A percentile compares a stretch with the other conserved stretches of the same genome.
These are phyloP conservation scores for Clarireedia homoeocarpa DNA, from an alignment of 2,329 filamentous ascomycete genomes.

Conservation along the genomic window DNA sequence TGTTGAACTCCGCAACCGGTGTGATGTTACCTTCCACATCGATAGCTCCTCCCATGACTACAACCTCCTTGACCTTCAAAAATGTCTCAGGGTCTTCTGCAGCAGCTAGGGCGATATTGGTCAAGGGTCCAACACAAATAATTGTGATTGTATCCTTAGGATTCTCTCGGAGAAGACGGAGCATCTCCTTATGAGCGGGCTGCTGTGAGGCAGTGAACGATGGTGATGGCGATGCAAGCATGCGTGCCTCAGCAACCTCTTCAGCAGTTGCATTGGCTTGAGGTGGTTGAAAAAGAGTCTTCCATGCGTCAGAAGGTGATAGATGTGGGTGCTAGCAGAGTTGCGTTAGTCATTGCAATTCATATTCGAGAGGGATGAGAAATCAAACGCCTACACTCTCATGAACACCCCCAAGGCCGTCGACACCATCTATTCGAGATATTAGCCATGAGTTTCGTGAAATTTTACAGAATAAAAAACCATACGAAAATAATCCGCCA, in stretches of 20 bases:
- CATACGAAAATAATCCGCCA: constrained; percentile 83
- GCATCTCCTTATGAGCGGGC: constrained; percentile 76
- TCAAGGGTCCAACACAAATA: constrained; percentile 81
- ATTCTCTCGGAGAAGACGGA: constrained; percentile 76
- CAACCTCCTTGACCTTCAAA: constrained; percentile 78
- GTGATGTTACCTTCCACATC: constrained; percentile 73
- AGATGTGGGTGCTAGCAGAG: constrained; percentile 58
- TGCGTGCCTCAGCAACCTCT: constrained; percentile 29
- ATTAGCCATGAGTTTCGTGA: constrained; percentile 10
- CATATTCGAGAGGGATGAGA: neutral
- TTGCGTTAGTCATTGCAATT: constrained; percentile 13
- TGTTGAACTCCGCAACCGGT: constrained; percentile 91
- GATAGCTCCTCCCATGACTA: constrained; percentile 91
- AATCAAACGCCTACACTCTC: constrained; percentile 35
- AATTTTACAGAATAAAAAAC: constrained; percentile 10
- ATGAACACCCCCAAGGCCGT: constrained; percentile 73
- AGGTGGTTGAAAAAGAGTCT: constrained; percentile 51
- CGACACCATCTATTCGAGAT: constrained; percentile 54
- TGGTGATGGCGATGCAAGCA: constrained; percentile 30
- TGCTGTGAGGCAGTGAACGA: constrained; percentile 70
- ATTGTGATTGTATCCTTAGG: constrained; percentile 82
- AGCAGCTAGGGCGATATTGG: constrained; percentile 86
- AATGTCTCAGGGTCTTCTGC: constrained; percentile 85
- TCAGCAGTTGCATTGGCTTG: constrained; percentile 39
- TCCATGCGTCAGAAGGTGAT: constrained; percentile 67